Conservation (phyloP, 257 asterid genomes). For the Eucommia ulmoides region DNA sequence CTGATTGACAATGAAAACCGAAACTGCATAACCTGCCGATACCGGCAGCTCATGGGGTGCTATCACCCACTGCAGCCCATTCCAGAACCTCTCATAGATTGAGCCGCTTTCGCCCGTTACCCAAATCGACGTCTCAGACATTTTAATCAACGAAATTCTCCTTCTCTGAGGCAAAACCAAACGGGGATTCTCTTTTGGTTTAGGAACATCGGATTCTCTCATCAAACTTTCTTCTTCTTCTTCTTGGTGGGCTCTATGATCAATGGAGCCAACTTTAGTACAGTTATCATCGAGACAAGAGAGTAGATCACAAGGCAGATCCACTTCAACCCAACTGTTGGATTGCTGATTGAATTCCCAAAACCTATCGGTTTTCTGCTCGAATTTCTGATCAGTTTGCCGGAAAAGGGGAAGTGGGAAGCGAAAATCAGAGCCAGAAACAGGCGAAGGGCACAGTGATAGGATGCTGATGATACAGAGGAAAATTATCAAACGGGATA, state of each 20-base stretch:
- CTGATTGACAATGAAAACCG: constrained; percentile 58
- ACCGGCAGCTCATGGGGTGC: constrained; percentile 71
- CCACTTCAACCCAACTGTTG: constrained; percentile 53
- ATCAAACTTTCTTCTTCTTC: constrained; percentile 5
- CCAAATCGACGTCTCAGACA: constrained; percentile 83
- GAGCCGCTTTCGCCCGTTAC: constrained; percentile 78
- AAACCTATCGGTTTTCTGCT: constrained; percentile 49
- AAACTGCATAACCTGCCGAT: constrained; percentile 45
- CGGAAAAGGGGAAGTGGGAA: constrained; percentile 17
- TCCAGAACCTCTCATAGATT: constrained; percentile 83
- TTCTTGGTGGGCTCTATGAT: constrained; percentile 3
- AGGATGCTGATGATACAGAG: constrained; percentile 14
- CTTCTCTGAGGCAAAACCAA: constrained; percentile 28
- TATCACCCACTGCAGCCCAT: constrained; percentile 82
- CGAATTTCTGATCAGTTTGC: constrained; percentile 28
- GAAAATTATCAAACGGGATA: constrained; percentile 17
- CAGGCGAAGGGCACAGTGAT: constrained; percentile 9
- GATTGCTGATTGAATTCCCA: constrained; percentile 65
- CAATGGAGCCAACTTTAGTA: constrained; percentile 32
- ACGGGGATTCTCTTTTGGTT: neutral
- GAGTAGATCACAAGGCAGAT: constrained; percentile 47
- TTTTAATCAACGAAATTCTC: constrained; percentile 50
- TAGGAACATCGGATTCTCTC: constrained; percentile 3
- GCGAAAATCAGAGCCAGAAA: constrained; percentile 27
- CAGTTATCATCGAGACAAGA: constrained; percentile 51